Conservation (phyloP, 2,329 filamentous ascomycete species). For the Exophiala spinifera region DNA sequence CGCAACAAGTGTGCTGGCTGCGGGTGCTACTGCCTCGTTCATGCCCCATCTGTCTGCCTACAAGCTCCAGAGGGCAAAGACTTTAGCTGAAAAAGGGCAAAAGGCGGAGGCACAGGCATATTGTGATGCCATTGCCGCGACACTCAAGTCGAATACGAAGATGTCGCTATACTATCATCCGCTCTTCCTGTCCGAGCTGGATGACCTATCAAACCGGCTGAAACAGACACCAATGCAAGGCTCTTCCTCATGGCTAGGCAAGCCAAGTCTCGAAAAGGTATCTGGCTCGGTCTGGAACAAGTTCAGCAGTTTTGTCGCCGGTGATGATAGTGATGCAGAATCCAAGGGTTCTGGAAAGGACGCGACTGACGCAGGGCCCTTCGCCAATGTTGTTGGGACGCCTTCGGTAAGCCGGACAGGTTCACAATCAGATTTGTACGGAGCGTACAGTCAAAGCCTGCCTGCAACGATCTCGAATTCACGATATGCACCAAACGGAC, state of each 20-base stretch:
- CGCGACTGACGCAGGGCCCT: slow-evolving; percentile 68
- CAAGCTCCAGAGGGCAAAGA: slow-evolving; percentile 83
- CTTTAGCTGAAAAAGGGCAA: slow-evolving; percentile 78
- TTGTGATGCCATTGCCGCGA: slow-evolving; percentile 74
- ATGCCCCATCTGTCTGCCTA: slow-evolving; percentile 84
- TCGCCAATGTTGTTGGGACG: slow-evolving; percentile 73
- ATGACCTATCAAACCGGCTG: slow-evolving; percentile 78
- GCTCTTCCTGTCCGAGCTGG: slow-evolving; percentile 69
- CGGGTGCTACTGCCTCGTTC: slow-evolving; percentile 49
- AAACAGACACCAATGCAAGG: slow-evolving; percentile 81
- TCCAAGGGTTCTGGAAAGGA: slow-evolving; percentile 58
- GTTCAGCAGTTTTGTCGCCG: slow-evolving; percentile 94
- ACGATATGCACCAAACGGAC: slow-evolving; percentile 43
- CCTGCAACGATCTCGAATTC: slow-evolving; percentile 36
- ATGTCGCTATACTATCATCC: slow-evolving; percentile 83
- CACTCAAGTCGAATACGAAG: slow-evolving; percentile 76
- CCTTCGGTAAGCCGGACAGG: slow-evolving; percentile 72
- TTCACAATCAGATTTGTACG: slow-evolving; percentile 74
- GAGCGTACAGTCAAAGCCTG: slow-evolving; percentile 48
- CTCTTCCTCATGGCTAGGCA: slow-evolving; percentile 84
- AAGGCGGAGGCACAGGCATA: slow-evolving; percentile 84
- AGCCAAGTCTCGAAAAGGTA: slow-evolving; percentile 93
- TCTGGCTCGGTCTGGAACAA: slow-evolving; percentile 85
- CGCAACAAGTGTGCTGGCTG: slow-evolving; percentile 67
- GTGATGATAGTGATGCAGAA: slow-evolving; percentile 72